phyloP scores from a whole-genome alignment of 2,329 filamentous ascomycete genomes.

The Ceratocystis albifundus region DNA sequence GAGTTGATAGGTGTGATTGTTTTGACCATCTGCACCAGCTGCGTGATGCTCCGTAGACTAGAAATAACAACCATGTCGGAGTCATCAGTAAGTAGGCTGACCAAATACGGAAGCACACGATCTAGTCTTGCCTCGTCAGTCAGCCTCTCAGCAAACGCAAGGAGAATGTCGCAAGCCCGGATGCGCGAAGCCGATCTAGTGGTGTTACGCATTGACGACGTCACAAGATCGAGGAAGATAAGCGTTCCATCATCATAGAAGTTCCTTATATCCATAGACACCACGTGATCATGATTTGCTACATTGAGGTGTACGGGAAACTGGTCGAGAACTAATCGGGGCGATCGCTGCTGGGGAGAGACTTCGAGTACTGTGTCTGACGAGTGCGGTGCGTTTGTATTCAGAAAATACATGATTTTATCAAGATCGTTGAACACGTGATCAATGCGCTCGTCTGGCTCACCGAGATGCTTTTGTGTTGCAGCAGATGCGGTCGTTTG shows the following conservation, averaged over 20 bases:
- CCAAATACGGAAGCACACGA: constrained; percentile 79
- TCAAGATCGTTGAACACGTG: constrained; percentile 91
- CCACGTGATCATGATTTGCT: constrained; percentile 67
- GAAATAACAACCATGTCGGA: constrained; percentile 76
- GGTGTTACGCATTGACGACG: constrained; percentile 79
- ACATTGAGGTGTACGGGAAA: constrained; percentile 80
- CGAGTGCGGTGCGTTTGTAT: constrained; percentile 34
- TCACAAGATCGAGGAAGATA: constrained; percentile 80
- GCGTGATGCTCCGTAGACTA: constrained; percentile 74
- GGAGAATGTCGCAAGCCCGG: constrained; percentile 76
- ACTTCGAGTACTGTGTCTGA: background rate
- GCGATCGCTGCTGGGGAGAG: constrained; percentile 20
- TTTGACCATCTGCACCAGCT: constrained; percentile 73
- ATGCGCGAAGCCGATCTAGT: constrained; percentile 78
- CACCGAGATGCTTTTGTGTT: constrained; percentile 52
- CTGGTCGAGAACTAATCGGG: constrained; percentile 45
- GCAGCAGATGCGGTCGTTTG: constrained; percentile 55
- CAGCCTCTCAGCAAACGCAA: constrained; percentile 81
- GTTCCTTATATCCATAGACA: constrained; percentile 32
- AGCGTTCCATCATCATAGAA: constrained; percentile 72
- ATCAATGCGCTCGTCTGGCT: constrained; percentile 89
- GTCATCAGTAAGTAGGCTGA: constrained; percentile 69
- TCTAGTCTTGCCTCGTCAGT: constrained; percentile 96
- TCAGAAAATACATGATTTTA: constrained; percentile 87
- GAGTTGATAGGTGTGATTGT: constrained; percentile 73